Percentiles rank a stretch among this genome's conserved stretches.
Conservation (phyloP, 2,329 filamentous ascomycete species). For the Aspergillus pseudonomiae region DNA sequence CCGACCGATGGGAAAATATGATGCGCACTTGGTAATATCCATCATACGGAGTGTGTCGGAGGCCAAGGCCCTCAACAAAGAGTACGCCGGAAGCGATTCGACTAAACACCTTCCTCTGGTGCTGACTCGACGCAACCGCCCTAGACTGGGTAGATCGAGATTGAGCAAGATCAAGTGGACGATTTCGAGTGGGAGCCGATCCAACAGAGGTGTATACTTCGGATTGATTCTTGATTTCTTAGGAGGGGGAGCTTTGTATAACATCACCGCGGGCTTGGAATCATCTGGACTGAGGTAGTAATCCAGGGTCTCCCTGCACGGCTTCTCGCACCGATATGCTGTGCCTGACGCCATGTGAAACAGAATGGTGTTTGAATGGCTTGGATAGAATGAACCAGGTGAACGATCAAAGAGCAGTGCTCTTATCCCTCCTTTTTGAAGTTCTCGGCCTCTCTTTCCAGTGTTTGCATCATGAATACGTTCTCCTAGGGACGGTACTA, state of each 20-base stretch:
- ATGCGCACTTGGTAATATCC: conserved; percentile 2
- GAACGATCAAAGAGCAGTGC: too few relatives aligned
- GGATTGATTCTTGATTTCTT: background rate
- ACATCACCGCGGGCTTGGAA: background rate
- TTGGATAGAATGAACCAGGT: background rate
- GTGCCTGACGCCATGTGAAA: conserved; percentile 4
- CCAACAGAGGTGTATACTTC: background rate
- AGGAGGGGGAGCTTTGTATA: conserved; percentile 7
- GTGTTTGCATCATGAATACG: background rate
- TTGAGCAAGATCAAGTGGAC: conserved; percentile 9
- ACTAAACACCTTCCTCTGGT: background rate
- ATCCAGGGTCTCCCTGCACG: background rate
- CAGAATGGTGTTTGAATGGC: background rate
- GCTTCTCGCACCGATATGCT: conserved; percentile 1
- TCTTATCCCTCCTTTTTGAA: background rate
- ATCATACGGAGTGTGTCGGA: conserved; percentile 2
- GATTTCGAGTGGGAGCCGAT: conserved; percentile 5
- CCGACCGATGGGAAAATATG: conserved; percentile 9
- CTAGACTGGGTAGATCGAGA: conserved; percentile 9
- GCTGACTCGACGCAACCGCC: conserved; percentile 11
- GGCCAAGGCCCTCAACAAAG: conserved; percentile 4
- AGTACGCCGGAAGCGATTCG: conserved; percentile 11
- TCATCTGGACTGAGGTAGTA: background rate
- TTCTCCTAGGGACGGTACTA: background rate
- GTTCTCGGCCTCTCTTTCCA: background rate